Percentiles rank a stretch among this genome's conserved stretches.
Conservation (phyloP, 2,329 filamentous ascomycete species). For the Aspergillus tanneri region DNA sequence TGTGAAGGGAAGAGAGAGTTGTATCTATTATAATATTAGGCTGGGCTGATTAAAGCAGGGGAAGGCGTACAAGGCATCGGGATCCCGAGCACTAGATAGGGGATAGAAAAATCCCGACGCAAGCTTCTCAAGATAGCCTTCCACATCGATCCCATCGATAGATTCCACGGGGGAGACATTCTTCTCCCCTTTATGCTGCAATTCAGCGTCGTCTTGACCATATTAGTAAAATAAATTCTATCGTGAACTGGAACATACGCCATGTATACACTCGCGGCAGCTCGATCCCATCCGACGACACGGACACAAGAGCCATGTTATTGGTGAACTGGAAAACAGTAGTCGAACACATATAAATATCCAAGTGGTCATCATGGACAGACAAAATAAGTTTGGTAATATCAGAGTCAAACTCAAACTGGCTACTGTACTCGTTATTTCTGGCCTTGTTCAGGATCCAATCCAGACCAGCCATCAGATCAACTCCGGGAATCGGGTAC, state of each 20-base stretch:
- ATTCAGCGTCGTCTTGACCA: background rate
- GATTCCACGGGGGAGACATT: background rate
- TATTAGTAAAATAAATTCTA: background rate
- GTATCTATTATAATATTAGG: background rate
- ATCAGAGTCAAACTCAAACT: conserved; percentile 57
- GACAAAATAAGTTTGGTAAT: conserved; percentile 55
- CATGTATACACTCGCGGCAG: conserved; percentile 55
- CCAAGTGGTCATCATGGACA: conserved; percentile 63
- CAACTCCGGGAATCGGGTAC: conserved; percentile 52
- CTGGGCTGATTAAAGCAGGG: background rate
- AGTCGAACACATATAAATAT: conserved; percentile 30
- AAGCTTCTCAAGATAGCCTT: background rate
- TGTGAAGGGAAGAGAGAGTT: background rate
- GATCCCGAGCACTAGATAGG: background rate
- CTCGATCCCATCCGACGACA: conserved; percentile 59
- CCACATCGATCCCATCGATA: background rate
- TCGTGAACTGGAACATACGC: background rate
- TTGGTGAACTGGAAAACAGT: conserved; percentile 48
- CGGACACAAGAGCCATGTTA: conserved; percentile 54
- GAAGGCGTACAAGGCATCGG: background rate
- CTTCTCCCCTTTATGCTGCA: conserved; percentile 3
- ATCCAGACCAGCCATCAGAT: conserved; percentile 50
- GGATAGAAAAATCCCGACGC: background rate
- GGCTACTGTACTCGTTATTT: conserved; percentile 48
- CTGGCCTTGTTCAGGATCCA: conserved; percentile 46